Evolutionary conservation across 495 filamentous ascomycete species (phyloP).

Genomic region (Penicillium silybi): DNA sequence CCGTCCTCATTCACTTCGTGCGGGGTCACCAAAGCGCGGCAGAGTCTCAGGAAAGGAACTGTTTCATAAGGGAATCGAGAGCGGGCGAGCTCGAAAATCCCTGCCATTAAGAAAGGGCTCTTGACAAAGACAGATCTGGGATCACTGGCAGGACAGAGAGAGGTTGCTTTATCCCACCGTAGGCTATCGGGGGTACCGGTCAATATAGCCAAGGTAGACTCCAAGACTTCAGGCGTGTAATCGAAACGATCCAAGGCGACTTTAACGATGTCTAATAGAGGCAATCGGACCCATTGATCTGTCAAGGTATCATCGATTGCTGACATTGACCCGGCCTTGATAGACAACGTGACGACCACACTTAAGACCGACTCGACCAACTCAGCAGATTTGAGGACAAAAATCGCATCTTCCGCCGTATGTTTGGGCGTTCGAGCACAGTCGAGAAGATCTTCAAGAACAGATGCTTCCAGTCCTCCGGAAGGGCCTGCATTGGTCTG

Average conservation of each 20-base stretch:
- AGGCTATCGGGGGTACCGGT: conserved; percentile 29
- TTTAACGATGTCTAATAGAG: conserved; percentile 63
- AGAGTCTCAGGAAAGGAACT: conserved; percentile 69
- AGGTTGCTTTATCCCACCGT: conserved; percentile 26
- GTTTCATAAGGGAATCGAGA: conserved; percentile 84
- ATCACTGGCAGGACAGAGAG: conserved; percentile 36
- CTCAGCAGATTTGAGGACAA: conserved; percentile 47
- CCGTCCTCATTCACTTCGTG: conserved; percentile 45
- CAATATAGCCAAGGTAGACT: conserved; percentile 57
- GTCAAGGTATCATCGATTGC: conserved; percentile 39
- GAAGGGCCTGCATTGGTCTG: conserved; percentile 47
- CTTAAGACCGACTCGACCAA: conserved; percentile 58
- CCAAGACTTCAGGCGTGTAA: conserved; percentile 64
- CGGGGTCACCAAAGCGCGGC: conserved; percentile 47
- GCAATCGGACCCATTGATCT: conserved; percentile 46
- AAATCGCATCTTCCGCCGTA: conserved; percentile 44
- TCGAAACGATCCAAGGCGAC: conserved; percentile 52
- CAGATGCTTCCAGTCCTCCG: conserved; percentile 32
- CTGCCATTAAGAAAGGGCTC: conserved; percentile 51
- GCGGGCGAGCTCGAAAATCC: conserved; percentile 57
- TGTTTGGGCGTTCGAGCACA: conserved; percentile 34
- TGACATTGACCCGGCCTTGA: conserved; percentile 31
- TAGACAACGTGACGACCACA: conserved; percentile 55
- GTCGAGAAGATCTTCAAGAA: conserved; percentile 52
- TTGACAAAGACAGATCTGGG: conserved; percentile 51